Base-by-base conservation (phyloP, 2,329 filamentous ascomycete genomes). In the Talaromyces verruculosus region DNA sequence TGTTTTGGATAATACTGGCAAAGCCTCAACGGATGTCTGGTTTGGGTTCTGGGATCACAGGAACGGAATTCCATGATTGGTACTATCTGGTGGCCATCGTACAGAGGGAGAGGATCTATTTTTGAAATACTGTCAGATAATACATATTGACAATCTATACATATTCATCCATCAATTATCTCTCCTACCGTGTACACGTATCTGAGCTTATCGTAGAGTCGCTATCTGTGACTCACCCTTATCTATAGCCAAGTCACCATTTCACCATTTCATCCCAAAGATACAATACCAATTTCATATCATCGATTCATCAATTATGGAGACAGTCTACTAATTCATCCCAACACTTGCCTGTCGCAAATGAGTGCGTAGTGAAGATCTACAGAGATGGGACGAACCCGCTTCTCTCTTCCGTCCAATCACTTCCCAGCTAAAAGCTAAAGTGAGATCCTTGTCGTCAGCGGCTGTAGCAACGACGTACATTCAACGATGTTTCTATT, bases 391-490 rank as follows among this genome's bases (percentile, higher is more conserved):
- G 37, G 37, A 64, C 7, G 55, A 53, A 64, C 53, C 61, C 51
- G 61, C 61, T 57, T 57, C 37, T 25, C 53, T 51, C 37, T 33
- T 43, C 55, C 43, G 63, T 37, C 63, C 63, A 65, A 65, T 65
- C 55, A 43, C 5, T 22, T 8, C 30, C 51, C 53, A 33, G 53
- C 33, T 22, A 22, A 25, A 57, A 33, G 53, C 33, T 22, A 22
- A 25, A 57, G 33, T 8, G 53, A 35, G 53, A 53, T 35, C 39
- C 35, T n/a, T 65, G 55, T 59, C 63, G 39, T 65, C 55, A 65
- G 63, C 43, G 55, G 55, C 55, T 59, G 53, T 30, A 19, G 30
- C 22, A 57, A 57, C 30, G n/a, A 35, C 28, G 28, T 55, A 33
- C 28, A 13, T 19, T 55, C 28, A 19, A 30, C 22, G 47, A 53